A percentile compares a stretch with the other conserved stretches of the same genome.
Conservation (phyloP, 78 protist genomes). For the Dictyostelium discoideum region dicty_2.7 NC_007088.5:3305501-3306000, state of each 20-base stretch:
- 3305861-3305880: conserved; percentile 54
- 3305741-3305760: conserved; percentile 1
- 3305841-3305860: conserved; percentile 53
- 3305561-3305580: not conserved
- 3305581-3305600: not conserved
- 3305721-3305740: conserved; percentile 84
- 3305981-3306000: not conserved
- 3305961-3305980: not conserved
- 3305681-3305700: not conserved
- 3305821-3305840: conserved; percentile 30
- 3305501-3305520: conserved; percentile 7
- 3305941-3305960: not conserved
- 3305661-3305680: conserved; percentile 31
- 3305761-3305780: conserved; percentile 41
- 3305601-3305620: conserved; percentile 14
- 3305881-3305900: conserved; percentile 68
- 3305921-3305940: not conserved
- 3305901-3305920: not conserved
- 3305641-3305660: conserved; percentile 26
- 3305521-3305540: not conserved
- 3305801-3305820: conserved; percentile 49
- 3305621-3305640: not conserved
- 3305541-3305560: not conserved
- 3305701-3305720: not conserved
- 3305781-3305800: conserved; percentile 64